Percentiles rank a stretch among this genome's conserved stretches.
These are phyloP conservation scores for Gomphus bonarii DNA, from an alignment of 1,284 basidiomycete genomes.

Conservation along the genomic window DNA sequence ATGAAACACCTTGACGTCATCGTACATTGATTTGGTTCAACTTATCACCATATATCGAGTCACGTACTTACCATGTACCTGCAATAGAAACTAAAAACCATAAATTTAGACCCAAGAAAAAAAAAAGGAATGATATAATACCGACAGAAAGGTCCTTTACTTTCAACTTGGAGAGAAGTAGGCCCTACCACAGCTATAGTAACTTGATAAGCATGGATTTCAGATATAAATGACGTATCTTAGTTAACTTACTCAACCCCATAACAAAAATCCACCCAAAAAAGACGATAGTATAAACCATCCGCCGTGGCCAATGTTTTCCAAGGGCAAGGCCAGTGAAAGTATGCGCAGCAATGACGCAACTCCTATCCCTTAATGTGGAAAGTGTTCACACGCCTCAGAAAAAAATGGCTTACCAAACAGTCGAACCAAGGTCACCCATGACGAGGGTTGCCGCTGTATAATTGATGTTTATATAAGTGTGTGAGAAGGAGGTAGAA, in stretches of 20 bases:
- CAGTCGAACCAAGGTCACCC: slow-evolving; percentile 10
- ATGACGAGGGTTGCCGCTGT: slow-evolving; percentile 8
- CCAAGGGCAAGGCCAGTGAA: slow-evolving; percentile 40
- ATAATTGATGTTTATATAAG: not conserved
- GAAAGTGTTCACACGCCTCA: not conserved
- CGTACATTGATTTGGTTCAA: slow-evolving; percentile 8
- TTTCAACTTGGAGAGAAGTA: not conserved
- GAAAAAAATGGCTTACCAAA: slow-evolving; percentile 1
- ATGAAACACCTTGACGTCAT: slow-evolving; percentile 43
- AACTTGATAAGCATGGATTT: not conserved
- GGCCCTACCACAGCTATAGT: not conserved
- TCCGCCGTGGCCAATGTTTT: slow-evolving; percentile 25
- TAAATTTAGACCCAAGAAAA: not conserved
- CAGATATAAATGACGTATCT: not conserved
- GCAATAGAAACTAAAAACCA: slow-evolving; percentile 6
- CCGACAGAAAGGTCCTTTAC: slow-evolving; percentile 31
- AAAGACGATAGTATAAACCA: slow-evolving; percentile 29
- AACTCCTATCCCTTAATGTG: slow-evolving; percentile 1
- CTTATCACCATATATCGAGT: not conserved
- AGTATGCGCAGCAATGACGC: slow-evolving; percentile 38
- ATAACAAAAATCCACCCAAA: slow-evolving; percentile 34
- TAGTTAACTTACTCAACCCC: slow-evolving; percentile 13
- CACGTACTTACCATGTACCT: slow-evolving; percentile 4
- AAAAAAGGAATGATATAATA: not conserved
- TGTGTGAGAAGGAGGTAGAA: not conserved